Evolutionary conservation across 495 filamentous ascomycete species (phyloP).

Genomic region (Evernia prunastri): DNA sequence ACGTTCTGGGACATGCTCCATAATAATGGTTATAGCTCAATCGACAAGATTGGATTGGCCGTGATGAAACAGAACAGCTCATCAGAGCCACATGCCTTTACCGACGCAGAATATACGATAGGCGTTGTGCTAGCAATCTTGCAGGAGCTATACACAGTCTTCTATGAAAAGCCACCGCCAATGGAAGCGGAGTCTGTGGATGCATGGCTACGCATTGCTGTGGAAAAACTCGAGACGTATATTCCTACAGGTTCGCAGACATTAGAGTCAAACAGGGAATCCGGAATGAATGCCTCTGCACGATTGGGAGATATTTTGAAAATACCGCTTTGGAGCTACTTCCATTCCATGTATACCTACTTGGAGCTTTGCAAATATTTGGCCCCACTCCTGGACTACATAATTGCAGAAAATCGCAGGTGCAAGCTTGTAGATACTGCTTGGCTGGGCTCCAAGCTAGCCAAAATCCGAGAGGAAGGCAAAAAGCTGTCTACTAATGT

Average conservation of each 20-base stretch:
- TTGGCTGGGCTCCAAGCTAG: slow-evolving; percentile 5
- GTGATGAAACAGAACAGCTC: not conserved
- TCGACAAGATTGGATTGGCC: not conserved
- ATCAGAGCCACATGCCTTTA: slow-evolving; percentile 1
- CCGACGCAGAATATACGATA: slow-evolving; percentile 3
- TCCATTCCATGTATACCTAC: slow-evolving; percentile 11
- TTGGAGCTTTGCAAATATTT: slow-evolving; percentile 10
- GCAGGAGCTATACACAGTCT: not conserved
- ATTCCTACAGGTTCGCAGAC: not conserved
- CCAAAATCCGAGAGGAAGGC: not conserved
- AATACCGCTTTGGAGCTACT: slow-evolving; percentile 7
- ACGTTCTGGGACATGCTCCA: slow-evolving; percentile 13
- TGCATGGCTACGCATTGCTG: not conserved
- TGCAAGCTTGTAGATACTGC: not conserved
- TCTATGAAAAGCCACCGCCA: not conserved
- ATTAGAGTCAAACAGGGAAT: not conserved
- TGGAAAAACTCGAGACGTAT: not conserved
- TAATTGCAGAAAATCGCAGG: slow-evolving; percentile 9
- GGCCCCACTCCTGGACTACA: slow-evolving; percentile 2
- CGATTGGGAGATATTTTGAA: not conserved
- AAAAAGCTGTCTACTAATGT: slow-evolving; percentile 3
- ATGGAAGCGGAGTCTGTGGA: not conserved
- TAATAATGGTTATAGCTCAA: slow-evolving; percentile 5
- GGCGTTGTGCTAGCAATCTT: not conserved
- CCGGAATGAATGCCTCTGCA: slow-evolving; percentile 6